Evolutionary conservation across 176 grass and related monocot species (phyloP).

Genomic region (Microstegium vimineum): DNA sequence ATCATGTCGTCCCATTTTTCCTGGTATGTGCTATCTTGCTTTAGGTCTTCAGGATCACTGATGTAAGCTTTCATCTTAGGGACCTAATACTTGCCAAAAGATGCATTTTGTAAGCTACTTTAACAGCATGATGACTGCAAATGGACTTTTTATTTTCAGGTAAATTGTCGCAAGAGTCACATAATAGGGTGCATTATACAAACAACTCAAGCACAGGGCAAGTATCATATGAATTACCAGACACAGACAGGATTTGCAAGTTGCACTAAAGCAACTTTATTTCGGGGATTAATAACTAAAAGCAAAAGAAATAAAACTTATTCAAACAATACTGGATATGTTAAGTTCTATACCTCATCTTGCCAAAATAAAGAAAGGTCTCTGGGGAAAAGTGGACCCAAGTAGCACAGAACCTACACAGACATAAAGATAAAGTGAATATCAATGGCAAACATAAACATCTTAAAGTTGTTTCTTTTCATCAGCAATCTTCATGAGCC

Average conservation of each 20-base stretch:
- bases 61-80: conserved; percentile 99
- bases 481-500: not conserved
- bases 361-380: conserved; percentile 91
- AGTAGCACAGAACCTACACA: conserved; percentile 80
- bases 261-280: not conserved
- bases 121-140: conserved; percentile 10
- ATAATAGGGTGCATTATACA: conserved; percentile 1
- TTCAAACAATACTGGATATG: conserved; percentile 16
- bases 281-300: not conserved
- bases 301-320: not conserved
- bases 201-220: conserved; percentile 15
- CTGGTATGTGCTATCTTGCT: conserved; percentile 84
- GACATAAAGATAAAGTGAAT: conserved; percentile 5
- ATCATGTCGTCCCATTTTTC: conserved; percentile 99
- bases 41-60: conserved; percentile 93
- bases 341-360: conserved; percentile 84
- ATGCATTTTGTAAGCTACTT: conserved; percentile 56
- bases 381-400: conserved; percentile 85
- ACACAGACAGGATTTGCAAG: not conserved
- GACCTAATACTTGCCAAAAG: conserved; percentile 99
- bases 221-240: conserved; percentile 3
- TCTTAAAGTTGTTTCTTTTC: not conserved
- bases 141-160: not conserved
- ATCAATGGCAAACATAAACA: conserved; percentile 5
- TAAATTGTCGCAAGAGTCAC: not conserved